Percentiles rank a stretch among this genome's conserved stretches.
These are phyloP conservation scores for Beauveria scarabaeidicola DNA, from an alignment of 2,329 filamentous ascomycete genomes.

Conservation along the genomic window DNA sequence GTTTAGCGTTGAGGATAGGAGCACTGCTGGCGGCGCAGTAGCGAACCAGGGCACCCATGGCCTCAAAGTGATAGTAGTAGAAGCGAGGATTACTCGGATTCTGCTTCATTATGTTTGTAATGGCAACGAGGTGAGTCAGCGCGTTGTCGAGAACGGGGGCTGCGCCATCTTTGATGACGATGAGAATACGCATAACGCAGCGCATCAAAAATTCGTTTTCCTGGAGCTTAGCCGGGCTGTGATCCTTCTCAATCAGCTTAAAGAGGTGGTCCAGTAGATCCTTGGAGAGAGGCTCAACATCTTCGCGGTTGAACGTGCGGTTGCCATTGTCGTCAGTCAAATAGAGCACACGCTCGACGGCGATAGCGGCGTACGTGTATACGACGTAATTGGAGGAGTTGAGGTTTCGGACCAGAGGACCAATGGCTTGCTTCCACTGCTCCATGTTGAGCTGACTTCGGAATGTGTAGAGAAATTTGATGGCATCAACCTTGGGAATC, in stretches of 20 bases:
- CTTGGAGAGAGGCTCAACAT: slow-evolving; percentile 74
- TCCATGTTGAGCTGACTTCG: slow-evolving; percentile 86
- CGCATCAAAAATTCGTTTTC: slow-evolving; percentile 99
- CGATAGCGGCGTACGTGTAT: slow-evolving; percentile 94
- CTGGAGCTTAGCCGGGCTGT: slow-evolving; percentile 83
- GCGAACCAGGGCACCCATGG: slow-evolving; percentile 76
- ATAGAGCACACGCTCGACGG: slow-evolving; percentile 86
- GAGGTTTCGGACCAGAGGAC: slow-evolving; percentile 83
- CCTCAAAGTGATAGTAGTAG: slow-evolving; percentile 98
- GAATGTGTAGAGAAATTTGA: slow-evolving; percentile 97
- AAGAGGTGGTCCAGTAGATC: slow-evolving; percentile 87
- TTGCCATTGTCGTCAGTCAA: slow-evolving; percentile 67
- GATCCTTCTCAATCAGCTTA: slow-evolving; percentile 78
- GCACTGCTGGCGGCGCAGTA: slow-evolving; percentile 58
- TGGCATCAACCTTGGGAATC: slow-evolving; percentile 92
- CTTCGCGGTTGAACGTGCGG: slow-evolving; percentile 69
- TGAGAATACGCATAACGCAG: slow-evolving; percentile 94
- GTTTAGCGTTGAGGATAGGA: slow-evolving; percentile 64
- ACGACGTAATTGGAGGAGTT: slow-evolving; percentile 89
- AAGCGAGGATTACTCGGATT: slow-evolving; percentile 97
- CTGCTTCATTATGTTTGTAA: slow-evolving; percentile 83
- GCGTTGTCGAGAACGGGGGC: slow-evolving; percentile 66
- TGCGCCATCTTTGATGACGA: slow-evolving; percentile 82
- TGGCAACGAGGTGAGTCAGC: slow-evolving; percentile 75
- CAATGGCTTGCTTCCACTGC: slow-evolving; percentile 85